Base-by-base conservation (phyloP, 2,329 filamentous ascomycete species). In the Cladophialophora bantiana region DNA sequence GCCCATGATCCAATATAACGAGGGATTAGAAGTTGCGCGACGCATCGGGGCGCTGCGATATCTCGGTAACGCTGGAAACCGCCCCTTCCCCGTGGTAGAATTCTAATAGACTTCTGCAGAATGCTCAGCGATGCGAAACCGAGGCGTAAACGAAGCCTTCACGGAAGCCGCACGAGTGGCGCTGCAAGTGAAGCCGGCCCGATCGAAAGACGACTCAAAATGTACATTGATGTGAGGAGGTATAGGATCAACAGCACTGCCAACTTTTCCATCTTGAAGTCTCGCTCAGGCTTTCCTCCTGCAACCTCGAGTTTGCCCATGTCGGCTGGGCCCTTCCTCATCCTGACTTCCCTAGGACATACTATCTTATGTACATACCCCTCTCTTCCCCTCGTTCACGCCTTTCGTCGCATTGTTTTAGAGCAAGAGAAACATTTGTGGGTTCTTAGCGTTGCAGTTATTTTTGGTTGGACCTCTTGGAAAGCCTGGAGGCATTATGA, bases 101-200 rank as follows among this genome's bases (percentile, higher is more conserved):
- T 26, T 50, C 45, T 50, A 50, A 50, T 13, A 6, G 48, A 48
- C 67, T 36, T 54, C 13, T 36, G 31, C 74, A 90, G 95, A 99
- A 84, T 99, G 95, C 84, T 98, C 95, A 42, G 95, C 95, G 65
- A 98, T 98, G 89, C 90, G 94, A 81, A 99, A 99, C 81, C 88
- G 95, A 59, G 95, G 95, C 68, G 96, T 99, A 76, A 97, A 98
- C 80, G 95, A 99, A 81, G 95, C 95, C 52, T 99, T 99, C 76
- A 98, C 95, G 48, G 95, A 99, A 83, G 95, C 95, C 48, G 94
- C 95, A 31, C 90, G 96, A 75, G 95, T 99, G 40, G 95, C 95
- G 13, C 84, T 99, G 31, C 79, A 81, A 42, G 82, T 83, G 38
- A 83, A 82, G 70, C 76, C 79, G 15, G 74, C 76, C 32, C 73